These are phyloP conservation scores for Strobilomyces confusus DNA, from an alignment of 768 basidiomycete species.

Conservation along the genomic window DNA sequence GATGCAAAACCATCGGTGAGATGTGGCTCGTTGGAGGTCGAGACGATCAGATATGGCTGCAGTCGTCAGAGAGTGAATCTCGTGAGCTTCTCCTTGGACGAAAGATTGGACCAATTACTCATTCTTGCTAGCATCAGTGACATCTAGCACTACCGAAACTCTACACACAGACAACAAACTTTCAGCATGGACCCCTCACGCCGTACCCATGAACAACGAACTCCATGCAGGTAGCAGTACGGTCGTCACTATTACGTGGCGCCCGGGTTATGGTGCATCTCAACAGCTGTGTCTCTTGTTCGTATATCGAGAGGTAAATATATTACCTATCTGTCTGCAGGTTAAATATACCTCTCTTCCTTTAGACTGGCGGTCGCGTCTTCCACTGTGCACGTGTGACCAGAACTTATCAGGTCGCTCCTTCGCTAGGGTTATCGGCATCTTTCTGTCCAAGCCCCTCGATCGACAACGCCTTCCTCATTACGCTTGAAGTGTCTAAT, in stretches of 20 bases:
- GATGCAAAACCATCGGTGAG: constrained; percentile 55
- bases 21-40: constrained; percentile 64
- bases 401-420: constrained; percentile 55
- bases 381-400: constrained; percentile 58
- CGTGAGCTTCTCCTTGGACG: constrained; percentile 13
- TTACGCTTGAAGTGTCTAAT: constrained; percentile 59
- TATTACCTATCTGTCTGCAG: neutral
- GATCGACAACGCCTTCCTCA: constrained; percentile 44
- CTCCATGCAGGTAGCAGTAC: constrained; percentile 47
- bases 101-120: neutral
- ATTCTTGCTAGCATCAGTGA: constrained; percentile 13
- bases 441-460: constrained; percentile 49
- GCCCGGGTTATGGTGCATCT: constrained; percentile 45
- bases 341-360: constrained; percentile 3
- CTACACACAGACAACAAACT: constrained; percentile 53
- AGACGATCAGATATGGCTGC: constrained; percentile 62
- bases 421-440: constrained; percentile 52
- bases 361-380: constrained; percentile 42
- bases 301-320: constrained; percentile 58
- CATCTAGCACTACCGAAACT: constrained; percentile 32
- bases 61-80: constrained; percentile 18
- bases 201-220: constrained; percentile 37
- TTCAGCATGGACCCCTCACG: constrained; percentile 40
- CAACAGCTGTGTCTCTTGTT: constrained; percentile 60
- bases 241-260: constrained; percentile 51